Conservation (phyloP, 352 stramenopile genomes). For the Globisporangium nagaii region DNA sequence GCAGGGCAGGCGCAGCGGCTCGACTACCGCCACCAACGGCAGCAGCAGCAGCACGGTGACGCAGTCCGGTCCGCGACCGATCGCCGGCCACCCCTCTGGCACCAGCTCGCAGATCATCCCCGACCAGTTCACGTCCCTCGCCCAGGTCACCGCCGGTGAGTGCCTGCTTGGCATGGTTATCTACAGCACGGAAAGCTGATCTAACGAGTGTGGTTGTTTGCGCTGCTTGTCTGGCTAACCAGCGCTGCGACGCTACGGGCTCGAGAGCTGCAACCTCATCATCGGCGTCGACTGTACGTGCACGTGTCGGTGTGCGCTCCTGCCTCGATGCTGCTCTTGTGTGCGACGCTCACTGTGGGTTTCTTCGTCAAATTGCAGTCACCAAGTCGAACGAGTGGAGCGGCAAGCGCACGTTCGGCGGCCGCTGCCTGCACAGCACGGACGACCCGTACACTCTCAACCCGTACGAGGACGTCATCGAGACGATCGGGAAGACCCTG, state of each 20-base stretch:
- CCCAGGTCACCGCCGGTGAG: constrained; percentile 51
- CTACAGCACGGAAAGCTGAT: too few relatives aligned
- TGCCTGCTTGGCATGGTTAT: too few relatives aligned
- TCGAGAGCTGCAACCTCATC: constrained; percentile 86
- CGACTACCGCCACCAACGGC: neutral
- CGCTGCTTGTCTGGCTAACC: neutral
- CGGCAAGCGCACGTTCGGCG: constrained; percentile 74
- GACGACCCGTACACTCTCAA: constrained; percentile 41
- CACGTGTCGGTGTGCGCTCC: too few relatives aligned
- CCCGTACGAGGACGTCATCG: constrained; percentile 84
- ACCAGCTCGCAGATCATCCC: constrained; percentile 44
- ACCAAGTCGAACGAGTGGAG: constrained; percentile 90
- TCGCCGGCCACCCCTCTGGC: constrained; percentile 13
- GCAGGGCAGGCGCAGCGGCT: constrained; percentile 8
- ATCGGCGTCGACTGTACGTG: constrained; percentile 83
- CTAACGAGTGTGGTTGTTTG: too few relatives aligned
- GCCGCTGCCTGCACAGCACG: constrained; percentile 62
- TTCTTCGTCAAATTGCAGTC: constrained; percentile 38
- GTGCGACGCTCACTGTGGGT: neutral
- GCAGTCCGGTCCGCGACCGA: constrained; percentile 29
- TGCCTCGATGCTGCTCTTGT: neutral
- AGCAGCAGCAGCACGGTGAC: constrained; percentile 15
- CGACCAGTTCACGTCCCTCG: constrained; percentile 63
- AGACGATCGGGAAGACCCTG: constrained; percentile 69
- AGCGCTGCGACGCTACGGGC: constrained; percentile 64